Evolutionary conservation across 306 rosid species (phyloP).

Genomic region (Ammopiptanthus mongolicus): DNA sequence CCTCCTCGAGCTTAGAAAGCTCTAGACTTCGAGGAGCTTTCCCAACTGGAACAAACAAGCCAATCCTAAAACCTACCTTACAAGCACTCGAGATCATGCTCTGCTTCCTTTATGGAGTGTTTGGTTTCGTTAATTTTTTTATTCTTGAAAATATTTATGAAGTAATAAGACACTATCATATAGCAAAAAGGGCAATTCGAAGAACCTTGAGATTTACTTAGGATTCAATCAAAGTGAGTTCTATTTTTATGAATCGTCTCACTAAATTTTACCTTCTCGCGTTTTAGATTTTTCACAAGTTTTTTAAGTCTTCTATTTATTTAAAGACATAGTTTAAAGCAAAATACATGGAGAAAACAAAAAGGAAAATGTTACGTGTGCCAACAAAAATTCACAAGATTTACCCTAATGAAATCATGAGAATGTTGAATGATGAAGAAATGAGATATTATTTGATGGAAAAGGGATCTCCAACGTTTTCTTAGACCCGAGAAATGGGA

Average conservation of each 20-base stretch:
- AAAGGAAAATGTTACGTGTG: background rate
- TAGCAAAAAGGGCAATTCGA: background rate
- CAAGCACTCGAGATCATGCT: conserved; percentile 75
- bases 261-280: background rate
- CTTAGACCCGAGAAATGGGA: no score
- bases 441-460: no score
- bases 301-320: background rate
- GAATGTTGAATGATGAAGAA: no score
- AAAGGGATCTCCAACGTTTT: no score
- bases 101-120: conserved; percentile 31
- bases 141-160: background rate
- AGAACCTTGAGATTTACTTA: background rate
- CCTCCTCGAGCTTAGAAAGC: conserved; percentile 54
- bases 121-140: background rate
- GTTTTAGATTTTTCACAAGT: background rate
- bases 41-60: conserved; percentile 64
- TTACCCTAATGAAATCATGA: background rate
- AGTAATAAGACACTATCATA: background rate
- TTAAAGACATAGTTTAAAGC: background rate
- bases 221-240: background rate
- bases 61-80: conserved; percentile 60
- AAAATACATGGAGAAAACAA: background rate
- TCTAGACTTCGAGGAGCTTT: conserved; percentile 54
- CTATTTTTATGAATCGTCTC: background rate
- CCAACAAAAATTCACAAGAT: background rate